Evolutionary conservation across 2,329 filamentous ascomycete species (phyloP).

Genomic region (Annulohypoxylon truncatum): DNA sequence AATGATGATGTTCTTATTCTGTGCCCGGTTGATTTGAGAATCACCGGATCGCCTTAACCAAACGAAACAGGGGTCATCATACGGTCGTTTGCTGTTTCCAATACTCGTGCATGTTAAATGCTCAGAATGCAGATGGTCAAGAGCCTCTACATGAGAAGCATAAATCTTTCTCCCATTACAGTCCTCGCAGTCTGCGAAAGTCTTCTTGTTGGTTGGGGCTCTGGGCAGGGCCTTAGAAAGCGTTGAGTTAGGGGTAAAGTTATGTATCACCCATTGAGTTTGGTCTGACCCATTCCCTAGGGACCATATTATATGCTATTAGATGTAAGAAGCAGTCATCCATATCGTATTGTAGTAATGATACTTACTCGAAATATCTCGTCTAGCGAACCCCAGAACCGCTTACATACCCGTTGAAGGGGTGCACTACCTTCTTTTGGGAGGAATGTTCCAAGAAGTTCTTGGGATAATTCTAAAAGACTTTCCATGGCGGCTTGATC

Average conservation of each 20-base stretch:
- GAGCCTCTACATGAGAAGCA: not conserved
- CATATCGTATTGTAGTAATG: not conserved
- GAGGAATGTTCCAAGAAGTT: constrained; percentile 10
- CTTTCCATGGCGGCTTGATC: not conserved
- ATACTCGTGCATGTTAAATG: not conserved
- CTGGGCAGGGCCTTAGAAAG: constrained; percentile 8
- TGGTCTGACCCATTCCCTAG: not conserved
- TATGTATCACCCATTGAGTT: not conserved
- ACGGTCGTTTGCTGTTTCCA: not conserved
- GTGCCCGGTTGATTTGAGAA: not conserved
- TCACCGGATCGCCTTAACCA: not conserved
- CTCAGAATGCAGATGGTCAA: constrained; percentile 14
- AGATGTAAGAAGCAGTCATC: not conserved
- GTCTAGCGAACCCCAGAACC: constrained; percentile 8
- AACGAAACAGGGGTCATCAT: constrained; percentile 10
- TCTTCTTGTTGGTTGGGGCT: constrained; percentile 10
- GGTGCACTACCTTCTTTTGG: constrained; percentile 4
- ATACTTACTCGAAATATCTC: constrained; percentile 6
- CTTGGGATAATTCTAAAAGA: constrained; percentile 1
- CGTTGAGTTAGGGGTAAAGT: constrained; percentile 3
- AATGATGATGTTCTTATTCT: not conserved
- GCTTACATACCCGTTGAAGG: not conserved
- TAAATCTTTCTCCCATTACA: constrained; percentile 1
- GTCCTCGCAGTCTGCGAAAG: not conserved
- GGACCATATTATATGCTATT: constrained; percentile 7